Base-by-base conservation (phyloP, 1,284 basidiomycete species). In the Sphaerobolus stellatus region DNA sequence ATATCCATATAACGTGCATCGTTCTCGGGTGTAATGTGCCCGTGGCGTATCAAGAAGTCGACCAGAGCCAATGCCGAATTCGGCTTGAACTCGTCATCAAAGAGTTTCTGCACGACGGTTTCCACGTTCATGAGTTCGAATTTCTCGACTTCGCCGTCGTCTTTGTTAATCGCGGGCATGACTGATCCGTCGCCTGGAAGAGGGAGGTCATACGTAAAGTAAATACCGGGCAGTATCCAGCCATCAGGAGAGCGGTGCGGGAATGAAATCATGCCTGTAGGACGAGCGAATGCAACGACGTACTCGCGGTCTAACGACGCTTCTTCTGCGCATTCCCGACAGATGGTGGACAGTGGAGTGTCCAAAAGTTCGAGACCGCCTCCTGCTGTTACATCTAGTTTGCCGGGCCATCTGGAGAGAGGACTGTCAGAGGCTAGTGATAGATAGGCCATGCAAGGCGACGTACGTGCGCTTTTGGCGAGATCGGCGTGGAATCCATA, bases 21-120 rank as follows among this genome's bases (percentile, higher is more conserved):
- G 27, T 74, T 68, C 59, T 75, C 74, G 20, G 73, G 70, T 1
- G 78, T 79, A 30, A 81, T 65, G 41, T 76, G 66, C 2, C 78
- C 78, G 52, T 78, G 78, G 48, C 79, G 70, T 43, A 81, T 66
- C 57, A 80, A 66, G 61, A 82, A 82, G 58, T 81, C 77, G 24
- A 82, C 67, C 45, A 82, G 66, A 5, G 78, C 76, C 57, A 82
- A 64, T 6, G 77, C 81, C 56, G 78, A 82, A 59, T 79, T 81
- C 7, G 79, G 73, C 60, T 82, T 82, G 70, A 82, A 82, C 51
- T 70, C 64, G 25, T 71, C 71, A 4, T 65, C 63, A 4, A 75
- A 59, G 6, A 82, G 62, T 18, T 68, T 69, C 2, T 69, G 61
- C 49, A 80, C 63, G 18, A 77, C 69, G 22, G 62, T 62, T n/a